phyloP scores from a whole-genome alignment of 2,329 filamentous ascomycete species.

The Fonsecaea pedrosoi region DNA sequence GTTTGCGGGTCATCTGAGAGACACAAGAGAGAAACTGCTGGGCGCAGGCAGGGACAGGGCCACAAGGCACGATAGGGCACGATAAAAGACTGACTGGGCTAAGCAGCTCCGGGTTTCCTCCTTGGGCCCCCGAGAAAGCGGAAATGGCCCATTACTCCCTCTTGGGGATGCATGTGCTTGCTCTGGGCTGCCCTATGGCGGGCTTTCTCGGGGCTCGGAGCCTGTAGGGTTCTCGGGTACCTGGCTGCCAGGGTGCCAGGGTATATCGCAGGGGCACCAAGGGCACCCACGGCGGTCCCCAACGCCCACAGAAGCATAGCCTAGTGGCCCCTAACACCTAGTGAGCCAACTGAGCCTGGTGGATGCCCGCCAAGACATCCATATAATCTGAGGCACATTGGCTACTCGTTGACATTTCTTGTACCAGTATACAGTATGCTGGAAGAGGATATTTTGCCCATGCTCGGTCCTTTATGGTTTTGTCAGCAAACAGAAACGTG shows the following conservation, averaged over 20 bases:
- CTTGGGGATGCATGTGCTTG: background rate
- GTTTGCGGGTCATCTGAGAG: background rate
- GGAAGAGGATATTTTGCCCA: background rate
- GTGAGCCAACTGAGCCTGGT: background rate
- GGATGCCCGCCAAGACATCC: background rate
- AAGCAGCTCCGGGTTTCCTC: slow-evolving; percentile 2
- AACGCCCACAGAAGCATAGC: background rate
- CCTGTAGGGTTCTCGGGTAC: background rate
- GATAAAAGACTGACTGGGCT: no score
- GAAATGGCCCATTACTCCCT: background rate
- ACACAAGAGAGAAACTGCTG: no score
- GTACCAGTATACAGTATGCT: background rate
- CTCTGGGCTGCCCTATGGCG: background rate
- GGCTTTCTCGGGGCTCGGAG: background rate
- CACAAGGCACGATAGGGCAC: no score
- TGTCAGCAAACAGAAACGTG: background rate
- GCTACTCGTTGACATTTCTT: background rate
- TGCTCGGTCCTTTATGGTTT: background rate
- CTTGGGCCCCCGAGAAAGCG: background rate
- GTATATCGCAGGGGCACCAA: no score
- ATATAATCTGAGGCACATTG: background rate
- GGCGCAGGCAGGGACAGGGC: background rate
- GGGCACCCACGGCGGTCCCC: no score
- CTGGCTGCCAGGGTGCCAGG: background rate
- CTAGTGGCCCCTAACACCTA: background rate